Percentiles rank a stretch among this genome's conserved stretches.
phyloP scores from a whole-genome alignment of 805 yeast genomes.

The Lipomyces spencermartinsiae region DNA sequence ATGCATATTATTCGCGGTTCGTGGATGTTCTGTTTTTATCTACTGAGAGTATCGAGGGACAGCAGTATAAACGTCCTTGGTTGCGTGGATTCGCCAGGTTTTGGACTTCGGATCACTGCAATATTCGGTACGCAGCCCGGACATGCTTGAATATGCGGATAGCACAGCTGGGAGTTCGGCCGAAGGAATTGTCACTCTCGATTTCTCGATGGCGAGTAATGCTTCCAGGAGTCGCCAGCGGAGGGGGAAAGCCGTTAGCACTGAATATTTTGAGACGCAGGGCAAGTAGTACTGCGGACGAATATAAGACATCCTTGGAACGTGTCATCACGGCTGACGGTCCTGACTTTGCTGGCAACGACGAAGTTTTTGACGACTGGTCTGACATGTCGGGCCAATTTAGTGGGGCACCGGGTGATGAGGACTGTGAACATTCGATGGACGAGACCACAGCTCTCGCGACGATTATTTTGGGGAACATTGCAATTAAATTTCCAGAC shows the following conservation, averaged over 20 bases:
- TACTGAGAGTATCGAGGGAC: conserved; percentile 20
- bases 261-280: conserved; percentile 4
- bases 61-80: conserved; percentile 33
- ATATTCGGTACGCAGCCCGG: conserved; percentile 25
- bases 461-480: conserved; percentile 30
- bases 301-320: conserved; percentile 15
- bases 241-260: conserved; percentile 1
- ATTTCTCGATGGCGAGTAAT: conserved; percentile 36
- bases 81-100: conserved; percentile 37
- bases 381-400: conserved; percentile 9
- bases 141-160: conserved; percentile 26
- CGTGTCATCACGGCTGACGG: conserved; percentile 15
- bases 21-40: conserved; percentile 24
- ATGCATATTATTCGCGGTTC: conserved; percentile 15
- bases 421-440: conserved; percentile 16
- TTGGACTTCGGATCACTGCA: conserved; percentile 25
- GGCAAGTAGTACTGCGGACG: conserved; percentile 11
- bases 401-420: conserved; percentile 6
- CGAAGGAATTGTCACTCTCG: conserved; percentile 33
- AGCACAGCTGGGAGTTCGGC: conserved; percentile 23
- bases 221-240: conserved; percentile 30
- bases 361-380: conserved; percentile 27
- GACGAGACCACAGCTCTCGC: conserved; percentile 28
- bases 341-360: conserved; percentile 16
- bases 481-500: conserved; percentile 24